Base-by-base conservation (phyloP, 495 filamentous ascomycete species). In the Penicillium herquei region DNA sequence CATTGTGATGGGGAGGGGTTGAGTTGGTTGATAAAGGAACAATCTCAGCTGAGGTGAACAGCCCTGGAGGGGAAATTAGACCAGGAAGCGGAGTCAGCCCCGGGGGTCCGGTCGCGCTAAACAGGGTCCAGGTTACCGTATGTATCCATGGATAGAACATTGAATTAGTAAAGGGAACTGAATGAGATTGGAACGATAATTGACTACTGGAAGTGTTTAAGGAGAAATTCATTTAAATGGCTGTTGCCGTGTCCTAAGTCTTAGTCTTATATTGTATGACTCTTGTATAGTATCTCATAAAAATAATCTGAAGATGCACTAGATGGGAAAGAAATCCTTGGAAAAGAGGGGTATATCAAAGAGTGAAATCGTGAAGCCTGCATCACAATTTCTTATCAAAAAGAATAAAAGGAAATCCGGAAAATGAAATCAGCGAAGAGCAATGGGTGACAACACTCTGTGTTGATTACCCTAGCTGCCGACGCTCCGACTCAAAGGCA, bases 401-500 rank as follows among this genome's bases (percentile, higher is more conserved):
- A 34, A 5, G 21, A 33, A 41, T 14, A 16, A n/a, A 33, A 41
- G 18, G 14, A 34, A 18, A 21, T 17, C 17, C 42, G 8, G 8
- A 44, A 21, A 21, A 10, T 37, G 9, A 37, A 7, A 37, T 37
- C 34, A 37, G 34, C 9, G 12, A 13, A 37, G 2, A 37, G 34
- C 2, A 37, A 37, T 6, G 12, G 34, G 12, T 37, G 12, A 37
- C 34, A 13, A 37, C 34, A 37, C 39, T 3, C 12, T 7, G 39
- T 16, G n/a, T n/a, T 18, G 7, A 7, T 52, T 31, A 52, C 1
- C 42, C 49, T 17, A 56, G 56, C 12, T 58, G 69, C 10, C 73
- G 65, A 12, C 75, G 63, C 37, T 78, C 75, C 7, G 72, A 71
- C 48, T 78, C 75, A 56, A 78, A 76, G 13, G 54, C 64, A 16